These are phyloP conservation scores for Gaeumannomyces tritici DNA, from an alignment of 2,329 filamentous ascomycete species.

Conservation along the genomic window DNA sequence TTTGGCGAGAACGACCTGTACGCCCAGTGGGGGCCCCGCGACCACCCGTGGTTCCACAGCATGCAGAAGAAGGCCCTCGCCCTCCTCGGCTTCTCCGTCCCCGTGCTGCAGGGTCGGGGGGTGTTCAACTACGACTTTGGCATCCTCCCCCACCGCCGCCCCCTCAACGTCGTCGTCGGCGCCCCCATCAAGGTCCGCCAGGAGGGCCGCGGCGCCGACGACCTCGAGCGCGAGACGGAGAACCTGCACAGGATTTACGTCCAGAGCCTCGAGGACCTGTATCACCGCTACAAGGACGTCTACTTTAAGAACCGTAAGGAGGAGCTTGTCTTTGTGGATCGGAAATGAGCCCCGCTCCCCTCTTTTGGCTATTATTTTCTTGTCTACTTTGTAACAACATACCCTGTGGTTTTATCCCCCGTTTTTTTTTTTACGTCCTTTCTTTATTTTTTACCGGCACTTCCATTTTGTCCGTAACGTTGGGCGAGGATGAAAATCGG, in stretches of 20 bases:
- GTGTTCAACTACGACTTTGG: constrained; percentile 98
- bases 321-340: constrained; percentile 50
- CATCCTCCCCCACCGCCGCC: constrained; percentile 82
- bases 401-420: not conserved
- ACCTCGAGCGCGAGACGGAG: constrained; percentile 68
- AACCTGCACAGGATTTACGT: constrained; percentile 73
- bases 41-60: constrained; percentile 70
- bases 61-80: constrained; percentile 79
- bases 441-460: not conserved
- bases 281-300: constrained; percentile 69
- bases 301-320: constrained; percentile 54
- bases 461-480: not conserved
- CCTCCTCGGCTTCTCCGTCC: constrained; percentile 83
- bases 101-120: constrained; percentile 79
- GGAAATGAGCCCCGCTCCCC: not conserved
- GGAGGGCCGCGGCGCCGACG: constrained; percentile 32
- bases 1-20: constrained; percentile 97
- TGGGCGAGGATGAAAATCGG: too few relatives aligned
- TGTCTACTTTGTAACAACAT: not conserved
- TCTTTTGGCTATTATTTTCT: not conserved
- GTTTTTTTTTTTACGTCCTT: not conserved
- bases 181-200: constrained; percentile 63
- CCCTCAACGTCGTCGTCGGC: constrained; percentile 84
- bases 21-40: constrained; percentile 71
- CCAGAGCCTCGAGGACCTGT: constrained; percentile 61